These are phyloP conservation scores for Zopfia rhizophila DNA, from an alignment of 2,329 filamentous ascomycete genomes.

Conservation along the genomic window DNA sequence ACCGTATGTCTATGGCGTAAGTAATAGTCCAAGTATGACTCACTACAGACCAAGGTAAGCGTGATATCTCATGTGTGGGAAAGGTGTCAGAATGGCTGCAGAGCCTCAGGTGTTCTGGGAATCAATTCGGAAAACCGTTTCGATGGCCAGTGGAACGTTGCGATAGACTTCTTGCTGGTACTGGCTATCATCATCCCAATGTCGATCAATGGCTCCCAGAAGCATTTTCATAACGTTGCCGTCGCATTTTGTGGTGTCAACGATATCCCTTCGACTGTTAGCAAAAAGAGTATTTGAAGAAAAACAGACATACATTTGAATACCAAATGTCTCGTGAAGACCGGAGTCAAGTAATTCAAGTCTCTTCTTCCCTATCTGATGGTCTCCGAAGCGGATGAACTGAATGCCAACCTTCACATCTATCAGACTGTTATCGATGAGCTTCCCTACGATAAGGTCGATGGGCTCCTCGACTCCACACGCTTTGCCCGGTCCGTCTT, in stretches of 20 bases:
- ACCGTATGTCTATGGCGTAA: no score
- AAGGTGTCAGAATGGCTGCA: no score
- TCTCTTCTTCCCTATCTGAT: constrained; percentile 16
- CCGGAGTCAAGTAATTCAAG: constrained; percentile 26
- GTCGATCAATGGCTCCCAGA: constrained; percentile 20
- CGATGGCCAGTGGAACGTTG: no score
- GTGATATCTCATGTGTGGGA: no score
- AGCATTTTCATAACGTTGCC: constrained; percentile 35
- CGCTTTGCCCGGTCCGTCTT: constrained; percentile 4
- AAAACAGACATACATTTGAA: constrained; percentile 9
- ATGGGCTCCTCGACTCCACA: constrained; percentile 15
- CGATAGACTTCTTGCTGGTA: no score
- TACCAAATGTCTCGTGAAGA: constrained; percentile 5
- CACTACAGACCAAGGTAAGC: no score
- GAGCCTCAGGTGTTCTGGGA: no score
- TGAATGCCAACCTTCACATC: constrained; percentile 26
- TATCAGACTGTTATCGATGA: constrained; percentile 3
- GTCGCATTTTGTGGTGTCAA: constrained; percentile 21
- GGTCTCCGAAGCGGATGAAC: constrained; percentile 35
- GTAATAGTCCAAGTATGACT: no score
- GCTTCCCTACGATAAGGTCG: constrained; percentile 1
- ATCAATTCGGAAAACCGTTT: no score
- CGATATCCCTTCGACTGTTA: constrained; percentile 23
- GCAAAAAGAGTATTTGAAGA: not conserved
- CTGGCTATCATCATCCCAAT: constrained; percentile 18